Conservation (phyloP, 208 protist genomes). For the Leptomonas pyrrhocoris region DNA sequence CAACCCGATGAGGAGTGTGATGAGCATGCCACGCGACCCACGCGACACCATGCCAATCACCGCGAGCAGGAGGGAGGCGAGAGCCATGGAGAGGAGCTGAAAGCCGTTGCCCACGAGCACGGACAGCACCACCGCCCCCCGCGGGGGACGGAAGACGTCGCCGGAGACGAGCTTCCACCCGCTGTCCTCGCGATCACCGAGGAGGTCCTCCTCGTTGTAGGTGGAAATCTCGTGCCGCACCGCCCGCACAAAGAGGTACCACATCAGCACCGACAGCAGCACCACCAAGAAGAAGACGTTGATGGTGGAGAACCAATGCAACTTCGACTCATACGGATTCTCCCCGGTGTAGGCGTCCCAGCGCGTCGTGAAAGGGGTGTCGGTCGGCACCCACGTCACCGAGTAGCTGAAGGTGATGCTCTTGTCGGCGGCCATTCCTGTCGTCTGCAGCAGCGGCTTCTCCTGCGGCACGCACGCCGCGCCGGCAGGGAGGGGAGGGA, state of each 20-base stretch:
- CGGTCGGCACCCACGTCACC: constrained; percentile 50
- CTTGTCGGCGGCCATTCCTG: neutral
- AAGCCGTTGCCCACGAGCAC: constrained; percentile 86
- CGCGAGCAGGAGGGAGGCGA: constrained; percentile 71
- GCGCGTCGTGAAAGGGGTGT: constrained; percentile 90
- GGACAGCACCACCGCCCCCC: constrained; percentile 73
- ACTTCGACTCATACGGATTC: constrained; percentile 53
- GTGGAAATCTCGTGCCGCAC: constrained; percentile 90
- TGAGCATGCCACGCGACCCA: constrained; percentile 84
- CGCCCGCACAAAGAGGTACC: constrained; percentile 94
- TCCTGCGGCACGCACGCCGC: neutral
- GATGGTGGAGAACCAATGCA: constrained; percentile 96
- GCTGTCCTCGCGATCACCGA: constrained; percentile 83
- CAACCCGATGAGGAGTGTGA: constrained; percentile 58
- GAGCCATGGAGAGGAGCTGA: constrained; percentile 86
- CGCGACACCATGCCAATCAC: constrained; percentile 92
- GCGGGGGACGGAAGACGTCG: constrained; percentile 94
- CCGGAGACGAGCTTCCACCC: constrained; percentile 95
- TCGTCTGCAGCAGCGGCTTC: neutral
- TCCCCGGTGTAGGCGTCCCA: constrained; percentile 94
- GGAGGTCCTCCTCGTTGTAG: constrained; percentile 85
- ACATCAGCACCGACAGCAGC: constrained; percentile 93
- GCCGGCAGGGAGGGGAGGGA: neutral
- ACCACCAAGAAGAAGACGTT: constrained; percentile 96
- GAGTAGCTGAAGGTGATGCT: constrained; percentile 65